These are phyloP conservation scores for Penicillium argentinense DNA, from an alignment of 495 filamentous ascomycete species.

Conservation along the genomic window DNA sequence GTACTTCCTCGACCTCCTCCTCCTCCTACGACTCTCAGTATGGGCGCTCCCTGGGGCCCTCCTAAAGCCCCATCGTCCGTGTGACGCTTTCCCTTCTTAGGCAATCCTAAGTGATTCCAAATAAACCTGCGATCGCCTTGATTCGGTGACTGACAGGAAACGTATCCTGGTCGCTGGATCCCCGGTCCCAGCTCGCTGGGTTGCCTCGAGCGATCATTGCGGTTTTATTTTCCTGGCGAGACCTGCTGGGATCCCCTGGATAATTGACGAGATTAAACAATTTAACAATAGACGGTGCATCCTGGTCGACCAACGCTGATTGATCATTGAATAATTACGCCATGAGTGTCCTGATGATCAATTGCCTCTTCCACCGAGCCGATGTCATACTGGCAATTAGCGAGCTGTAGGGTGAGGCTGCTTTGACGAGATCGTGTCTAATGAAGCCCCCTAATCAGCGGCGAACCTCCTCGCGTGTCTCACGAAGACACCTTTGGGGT, in stretches of 20 bases:
- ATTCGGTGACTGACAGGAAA: conserved; percentile 37
- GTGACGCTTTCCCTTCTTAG: conserved; percentile 7
- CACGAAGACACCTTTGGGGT: conserved; percentile 21
- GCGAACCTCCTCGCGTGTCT: conserved; percentile 33
- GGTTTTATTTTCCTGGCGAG: conserved; percentile 10
- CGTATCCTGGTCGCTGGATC: conserved; percentile 39
- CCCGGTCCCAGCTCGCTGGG: conserved; percentile 34
- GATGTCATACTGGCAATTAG: background rate
- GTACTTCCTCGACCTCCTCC: too few relatives aligned
- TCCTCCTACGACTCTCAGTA: too few relatives aligned
- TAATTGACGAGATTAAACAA: conserved; percentile 1
- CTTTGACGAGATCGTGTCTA: background rate
- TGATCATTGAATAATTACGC: background rate
- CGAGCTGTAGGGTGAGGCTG: background rate
- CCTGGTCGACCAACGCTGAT: background rate
- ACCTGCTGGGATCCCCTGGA: background rate
- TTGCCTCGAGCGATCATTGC: conserved; percentile 33
- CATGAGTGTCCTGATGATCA: background rate
- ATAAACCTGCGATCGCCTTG: conserved; percentile 11
- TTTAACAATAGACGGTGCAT: background rate
- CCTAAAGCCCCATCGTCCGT: conserved; percentile 23
- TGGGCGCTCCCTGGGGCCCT: too few relatives aligned
- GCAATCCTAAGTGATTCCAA: too few relatives aligned
- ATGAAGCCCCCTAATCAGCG: background rate
- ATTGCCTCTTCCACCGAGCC: background rate